These are phyloP conservation scores for Dicorynia guianensis DNA, from an alignment of 306 rosid species.

Conservation along the genomic window DNA sequence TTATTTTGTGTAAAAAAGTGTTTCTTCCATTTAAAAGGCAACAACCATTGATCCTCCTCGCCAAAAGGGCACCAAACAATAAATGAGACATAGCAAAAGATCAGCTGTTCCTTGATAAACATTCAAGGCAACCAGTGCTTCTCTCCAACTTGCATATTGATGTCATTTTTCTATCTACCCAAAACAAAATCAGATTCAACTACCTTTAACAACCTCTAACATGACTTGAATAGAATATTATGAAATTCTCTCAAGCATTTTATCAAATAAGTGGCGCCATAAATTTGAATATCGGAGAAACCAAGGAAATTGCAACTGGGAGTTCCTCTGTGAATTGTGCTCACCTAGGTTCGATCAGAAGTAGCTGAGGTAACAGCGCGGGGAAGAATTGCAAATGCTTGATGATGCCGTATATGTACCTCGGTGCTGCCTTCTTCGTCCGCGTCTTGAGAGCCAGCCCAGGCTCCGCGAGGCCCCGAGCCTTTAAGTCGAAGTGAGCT, in stretches of 20 bases:
- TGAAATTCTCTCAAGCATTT: neutral
- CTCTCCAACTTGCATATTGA: neutral
- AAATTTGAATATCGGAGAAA: neutral
- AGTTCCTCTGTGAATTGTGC: neutral
- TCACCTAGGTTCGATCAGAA: neutral
- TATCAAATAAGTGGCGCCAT: neutral
- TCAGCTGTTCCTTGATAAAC: constrained; percentile 6
- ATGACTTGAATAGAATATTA: too few relatives aligned
- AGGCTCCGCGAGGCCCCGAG: too few relatives aligned
- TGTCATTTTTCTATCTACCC: neutral
- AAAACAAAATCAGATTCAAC: constrained; percentile 5
- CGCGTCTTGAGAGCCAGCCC: neutral
- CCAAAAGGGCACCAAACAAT: constrained; percentile 35
- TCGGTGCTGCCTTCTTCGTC: neutral
- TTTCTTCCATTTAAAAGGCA: neutral
- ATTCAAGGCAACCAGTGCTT: constrained; percentile 3
- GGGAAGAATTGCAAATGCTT: neutral
- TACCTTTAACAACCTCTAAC: neutral
- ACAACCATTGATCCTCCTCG: constrained; percentile 21
- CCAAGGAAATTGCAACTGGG: neutral
- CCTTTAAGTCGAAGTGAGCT: neutral
- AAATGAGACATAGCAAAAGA: constrained; percentile 34
- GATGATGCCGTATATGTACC: neutral
- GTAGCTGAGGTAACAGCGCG: neutral
- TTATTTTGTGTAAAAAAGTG: neutral